These are phyloP conservation scores for Cladophialophora chaetospira DNA, from an alignment of 2,329 filamentous ascomycete genomes.

Conservation along the genomic window DNA sequence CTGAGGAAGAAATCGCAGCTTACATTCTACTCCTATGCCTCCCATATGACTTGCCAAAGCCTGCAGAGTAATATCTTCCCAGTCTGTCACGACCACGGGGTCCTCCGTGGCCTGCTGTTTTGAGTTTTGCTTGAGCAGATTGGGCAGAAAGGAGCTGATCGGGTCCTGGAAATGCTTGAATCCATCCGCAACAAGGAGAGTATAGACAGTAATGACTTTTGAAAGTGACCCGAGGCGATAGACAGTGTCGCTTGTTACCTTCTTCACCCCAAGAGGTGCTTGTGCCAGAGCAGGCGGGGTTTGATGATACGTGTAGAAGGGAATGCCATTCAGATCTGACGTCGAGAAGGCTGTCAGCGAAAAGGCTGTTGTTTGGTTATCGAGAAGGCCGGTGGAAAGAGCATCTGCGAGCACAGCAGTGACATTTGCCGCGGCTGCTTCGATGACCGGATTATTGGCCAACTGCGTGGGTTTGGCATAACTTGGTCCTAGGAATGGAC, in stretches of 20 bases:
- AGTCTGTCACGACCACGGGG: constrained; percentile 45
- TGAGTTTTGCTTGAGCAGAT: constrained; percentile 36
- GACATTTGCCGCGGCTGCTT: too few relatives aligned
- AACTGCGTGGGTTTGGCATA: too few relatives aligned
- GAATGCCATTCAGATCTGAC: too few relatives aligned
- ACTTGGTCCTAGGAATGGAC: too few relatives aligned
- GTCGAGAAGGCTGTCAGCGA: too few relatives aligned
- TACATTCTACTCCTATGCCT: constrained; percentile 41
- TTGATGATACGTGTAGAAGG: too few relatives aligned
- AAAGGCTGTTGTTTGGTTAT: too few relatives aligned
- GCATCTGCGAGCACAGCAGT: too few relatives aligned
- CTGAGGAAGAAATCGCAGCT: background rate
- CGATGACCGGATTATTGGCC: too few relatives aligned
- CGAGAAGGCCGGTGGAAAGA: too few relatives aligned
- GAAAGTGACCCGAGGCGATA: constrained; percentile 50
- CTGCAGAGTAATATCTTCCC: constrained; percentile 52
- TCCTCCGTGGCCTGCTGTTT: constrained; percentile 30
- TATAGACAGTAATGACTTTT: constrained; percentile 50
- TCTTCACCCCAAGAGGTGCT: too few relatives aligned
- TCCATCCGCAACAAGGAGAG: constrained; percentile 46
- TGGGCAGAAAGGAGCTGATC: constrained; percentile 48
- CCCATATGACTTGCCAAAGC: constrained; percentile 50
- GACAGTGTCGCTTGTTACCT: constrained; percentile 42
- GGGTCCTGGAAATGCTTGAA: constrained; percentile 44
- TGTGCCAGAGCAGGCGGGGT: too few relatives aligned